Percentiles rank a stretch among this genome's conserved stretches.
Evolutionary conservation across 768 basidiomycete genomes (phyloP).

Genomic region (Kwoniella dejecticola): DNA sequence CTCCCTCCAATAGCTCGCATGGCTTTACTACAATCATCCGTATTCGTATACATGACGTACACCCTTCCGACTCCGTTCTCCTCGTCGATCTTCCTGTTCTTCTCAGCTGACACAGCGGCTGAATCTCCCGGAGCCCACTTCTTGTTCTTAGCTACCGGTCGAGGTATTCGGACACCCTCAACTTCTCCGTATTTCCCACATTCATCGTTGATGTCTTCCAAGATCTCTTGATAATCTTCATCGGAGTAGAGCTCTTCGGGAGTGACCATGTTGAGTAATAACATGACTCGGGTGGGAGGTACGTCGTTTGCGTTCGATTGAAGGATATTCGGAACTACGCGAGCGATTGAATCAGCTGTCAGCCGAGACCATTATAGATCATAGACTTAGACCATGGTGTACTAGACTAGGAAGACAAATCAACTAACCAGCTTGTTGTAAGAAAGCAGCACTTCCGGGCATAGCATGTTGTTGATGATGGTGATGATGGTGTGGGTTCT

Average conservation of each 20-base stretch:
- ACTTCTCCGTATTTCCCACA: constrained; percentile 51
- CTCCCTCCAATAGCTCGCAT: constrained; percentile 84
- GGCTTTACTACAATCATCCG: constrained; percentile 67
- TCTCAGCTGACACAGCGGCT: constrained; percentile 71
- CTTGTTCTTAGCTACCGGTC: constrained; percentile 65
- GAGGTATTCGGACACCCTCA: constrained; percentile 47
- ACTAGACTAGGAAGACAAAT: neutral
- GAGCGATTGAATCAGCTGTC: neutral
- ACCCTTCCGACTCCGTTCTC: constrained; percentile 92
- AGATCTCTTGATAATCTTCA: constrained; percentile 87
- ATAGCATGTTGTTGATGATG: constrained; percentile 27
- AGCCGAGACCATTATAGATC: neutral
- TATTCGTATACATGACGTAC: constrained; percentile 79
- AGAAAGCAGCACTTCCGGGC: constrained; percentile 35
- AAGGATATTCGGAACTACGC: constrained; percentile 45
- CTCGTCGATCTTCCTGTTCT: constrained; percentile 59
- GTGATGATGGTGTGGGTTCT: neutral
- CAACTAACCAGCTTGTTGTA: constrained; percentile 32
- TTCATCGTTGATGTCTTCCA: constrained; percentile 78
- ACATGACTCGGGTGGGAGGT: constrained; percentile 83
- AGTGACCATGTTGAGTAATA: constrained; percentile 99
- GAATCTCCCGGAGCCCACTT: constrained; percentile 62
- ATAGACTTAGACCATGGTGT: neutral
- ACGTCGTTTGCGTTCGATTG: constrained; percentile 31
- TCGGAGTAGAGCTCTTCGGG: constrained; percentile 87